These are phyloP conservation scores for Auricularia sp. DNA, from an alignment of 768 basidiomycete genomes.

Conservation along the genomic window DNA sequence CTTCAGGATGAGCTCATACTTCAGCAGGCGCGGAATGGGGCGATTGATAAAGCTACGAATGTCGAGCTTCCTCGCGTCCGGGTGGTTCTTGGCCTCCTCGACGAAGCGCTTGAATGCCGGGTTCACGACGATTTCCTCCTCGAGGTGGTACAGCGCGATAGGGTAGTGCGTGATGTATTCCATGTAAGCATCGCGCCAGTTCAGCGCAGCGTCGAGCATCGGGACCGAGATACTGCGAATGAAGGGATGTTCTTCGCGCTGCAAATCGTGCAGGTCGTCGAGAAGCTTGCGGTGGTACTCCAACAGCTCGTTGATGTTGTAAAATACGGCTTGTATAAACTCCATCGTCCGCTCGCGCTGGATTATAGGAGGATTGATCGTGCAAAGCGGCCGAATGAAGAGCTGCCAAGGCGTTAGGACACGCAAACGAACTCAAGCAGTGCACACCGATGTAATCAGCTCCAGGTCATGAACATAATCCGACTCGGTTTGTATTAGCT, in stretches of 20 bases:
- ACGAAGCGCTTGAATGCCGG: conserved; percentile 70
- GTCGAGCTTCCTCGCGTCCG: conserved; percentile 74
- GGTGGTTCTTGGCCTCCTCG: conserved; percentile 60
- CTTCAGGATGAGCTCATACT: conserved; percentile 79
- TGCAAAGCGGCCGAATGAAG: conserved; percentile 67
- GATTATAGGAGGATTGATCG: conserved; percentile 71
- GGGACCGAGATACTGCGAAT: conserved; percentile 76
- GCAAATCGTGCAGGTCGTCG: conserved; percentile 72
- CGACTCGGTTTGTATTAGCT: conserved; percentile 93
- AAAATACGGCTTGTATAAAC: conserved; percentile 82
- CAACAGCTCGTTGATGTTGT: conserved; percentile 72
- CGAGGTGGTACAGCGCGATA: conserved; percentile 77
- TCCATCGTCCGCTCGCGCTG: conserved; percentile 53
- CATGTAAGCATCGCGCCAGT: conserved; percentile 88
- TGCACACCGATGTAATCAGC: conserved; percentile 62
- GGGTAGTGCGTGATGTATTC: conserved; percentile 89
- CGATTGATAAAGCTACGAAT: conserved; percentile 91
- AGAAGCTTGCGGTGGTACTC: conserved; percentile 68
- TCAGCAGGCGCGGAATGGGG: conserved; percentile 79
- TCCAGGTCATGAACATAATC: conserved; percentile 87
- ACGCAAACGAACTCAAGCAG: not conserved
- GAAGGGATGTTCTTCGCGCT: conserved; percentile 76
- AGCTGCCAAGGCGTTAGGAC: conserved; percentile 37
- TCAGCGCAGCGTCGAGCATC: conserved; percentile 79
- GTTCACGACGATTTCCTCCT: conserved; percentile 80